phyloP scores from a whole-genome alignment of 2,329 filamentous ascomycete species.

The Colletotrichum melonis region DNA sequence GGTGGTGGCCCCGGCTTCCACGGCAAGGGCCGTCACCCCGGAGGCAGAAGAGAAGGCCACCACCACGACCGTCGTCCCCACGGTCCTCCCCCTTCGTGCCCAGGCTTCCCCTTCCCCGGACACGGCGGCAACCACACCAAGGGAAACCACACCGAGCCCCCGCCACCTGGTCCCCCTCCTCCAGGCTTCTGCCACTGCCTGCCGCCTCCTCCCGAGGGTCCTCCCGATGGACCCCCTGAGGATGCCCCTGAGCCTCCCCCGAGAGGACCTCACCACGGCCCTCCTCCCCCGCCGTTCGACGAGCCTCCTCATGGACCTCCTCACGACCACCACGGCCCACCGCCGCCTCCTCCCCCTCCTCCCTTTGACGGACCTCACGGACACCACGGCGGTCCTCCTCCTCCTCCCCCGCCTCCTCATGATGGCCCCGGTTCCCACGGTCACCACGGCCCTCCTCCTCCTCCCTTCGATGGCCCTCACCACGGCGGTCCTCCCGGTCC shows the following conservation, averaged over 20 bases:
- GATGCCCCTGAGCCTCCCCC: conserved; percentile 36
- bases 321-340: conserved; percentile 38
- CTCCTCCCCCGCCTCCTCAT: conserved; percentile 35
- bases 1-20: conserved; percentile 44
- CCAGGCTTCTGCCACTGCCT: conserved; percentile 44
- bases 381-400: neutral
- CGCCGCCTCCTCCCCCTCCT: conserved; percentile 17
- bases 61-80: neutral
- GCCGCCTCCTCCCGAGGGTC: conserved; percentile 40
- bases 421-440: conserved; percentile 36
- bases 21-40: conserved; percentile 1
- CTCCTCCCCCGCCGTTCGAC: conserved; percentile 36
- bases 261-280: conserved; percentile 42
- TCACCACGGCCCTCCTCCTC: conserved; percentile 36
- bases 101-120: conserved; percentile 35
- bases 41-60: neutral
- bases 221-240: conserved; percentile 5
- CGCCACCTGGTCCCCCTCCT: conserved; percentile 37
- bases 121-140: conserved; percentile 41
- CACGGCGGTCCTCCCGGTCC: conserved; percentile 8
- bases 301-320: conserved; percentile 34
- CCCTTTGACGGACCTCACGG: neutral
- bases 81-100: conserved; percentile 31
- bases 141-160: conserved; percentile 39
- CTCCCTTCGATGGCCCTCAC: neutral